phyloP scores from a whole-genome alignment of 106 monocot species.

The Xerophyta viscosa region DNA sequence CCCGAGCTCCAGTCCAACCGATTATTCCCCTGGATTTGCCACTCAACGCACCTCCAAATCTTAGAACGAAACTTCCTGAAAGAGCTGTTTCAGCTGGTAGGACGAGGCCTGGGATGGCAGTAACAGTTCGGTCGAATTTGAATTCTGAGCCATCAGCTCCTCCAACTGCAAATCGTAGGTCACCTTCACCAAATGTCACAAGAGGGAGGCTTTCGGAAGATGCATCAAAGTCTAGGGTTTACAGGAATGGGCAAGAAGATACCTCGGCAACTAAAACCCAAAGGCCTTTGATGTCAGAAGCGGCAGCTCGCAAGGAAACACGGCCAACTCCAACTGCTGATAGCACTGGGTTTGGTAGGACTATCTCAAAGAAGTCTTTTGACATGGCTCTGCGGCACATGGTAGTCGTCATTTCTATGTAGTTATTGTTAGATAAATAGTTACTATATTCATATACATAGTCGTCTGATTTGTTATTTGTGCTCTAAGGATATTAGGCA shows the following conservation, averaged over 20 bases:
- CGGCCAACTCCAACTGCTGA: slow-evolving; percentile 37
- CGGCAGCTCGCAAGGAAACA: slow-evolving; percentile 13
- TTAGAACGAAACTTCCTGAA: slow-evolving; percentile 72
- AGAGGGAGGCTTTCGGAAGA: slow-evolving; percentile 65
- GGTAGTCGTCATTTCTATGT: too few species aligned
- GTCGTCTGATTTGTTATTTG: neutral
- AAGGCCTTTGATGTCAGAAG: slow-evolving; percentile 15
- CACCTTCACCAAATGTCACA: slow-evolving; percentile 31
- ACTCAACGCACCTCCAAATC: slow-evolving; percentile 68
- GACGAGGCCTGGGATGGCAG: slow-evolving; percentile 50
- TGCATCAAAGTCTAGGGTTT: slow-evolving; percentile 19
- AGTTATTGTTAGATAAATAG: too few species aligned
- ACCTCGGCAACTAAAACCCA: slow-evolving; percentile 21
- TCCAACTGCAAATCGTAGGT: slow-evolving; percentile 25
- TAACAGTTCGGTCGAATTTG: slow-evolving; percentile 30
- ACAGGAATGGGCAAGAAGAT: slow-evolving; percentile 46
- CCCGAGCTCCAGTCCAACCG: slow-evolving; percentile 41
- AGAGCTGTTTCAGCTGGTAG: slow-evolving; percentile 69
- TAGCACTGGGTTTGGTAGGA: slow-evolving; percentile 81
- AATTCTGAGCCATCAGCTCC: slow-evolving; percentile 37
- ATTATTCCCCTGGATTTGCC: slow-evolving; percentile 61
- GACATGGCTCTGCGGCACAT: slow-evolving; percentile 96
- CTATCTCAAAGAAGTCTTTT: slow-evolving; percentile 85
- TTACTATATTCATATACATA: too few species aligned
- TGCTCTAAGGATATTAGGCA: slow-evolving; percentile 79